Percentiles rank a stretch among this genome's conserved stretches.
Conservation (phyloP, 208 protist species). For the Jaenimonas drosophilae region DNA sequence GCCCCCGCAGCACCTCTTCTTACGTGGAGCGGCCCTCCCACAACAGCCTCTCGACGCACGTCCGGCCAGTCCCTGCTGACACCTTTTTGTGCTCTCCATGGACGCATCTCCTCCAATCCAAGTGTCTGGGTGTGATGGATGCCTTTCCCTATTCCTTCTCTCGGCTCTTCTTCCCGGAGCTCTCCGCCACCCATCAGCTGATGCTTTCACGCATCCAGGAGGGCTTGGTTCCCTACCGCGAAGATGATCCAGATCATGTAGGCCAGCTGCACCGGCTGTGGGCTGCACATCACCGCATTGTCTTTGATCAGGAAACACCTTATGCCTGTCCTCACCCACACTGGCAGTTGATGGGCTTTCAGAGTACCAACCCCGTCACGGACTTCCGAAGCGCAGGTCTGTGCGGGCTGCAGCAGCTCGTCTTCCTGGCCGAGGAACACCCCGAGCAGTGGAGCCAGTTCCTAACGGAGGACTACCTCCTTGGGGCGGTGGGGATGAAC, state of each 20-base stretch:
- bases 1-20: too few species aligned
- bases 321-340: too few species aligned
- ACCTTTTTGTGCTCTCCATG: too few species aligned
- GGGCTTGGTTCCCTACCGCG: slow-evolving; percentile 12
- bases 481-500: slow-evolving; percentile 64
- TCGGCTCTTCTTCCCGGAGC: slow-evolving; percentile 10
- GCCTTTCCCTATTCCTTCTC: slow-evolving; percentile 12
- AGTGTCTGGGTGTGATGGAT: slow-evolving; percentile 22
- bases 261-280: slow-evolving; percentile 35
- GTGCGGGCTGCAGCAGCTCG: slow-evolving; percentile 56
- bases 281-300: slow-evolving; percentile 24
- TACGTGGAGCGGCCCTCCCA: too few species aligned
- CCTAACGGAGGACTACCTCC: slow-evolving; percentile 27
- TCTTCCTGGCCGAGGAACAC: slow-evolving; percentile 63
- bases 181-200: slow-evolving; percentile 6
- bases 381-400: slow-evolving; percentile 84
- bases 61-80: too few species aligned
- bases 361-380: slow-evolving; percentile 65
- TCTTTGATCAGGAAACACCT: slow-evolving; percentile 8
- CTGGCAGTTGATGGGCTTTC: slow-evolving; percentile 83
- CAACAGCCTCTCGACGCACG: too few species aligned
- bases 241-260: slow-evolving; percentile 11
- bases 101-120: slow-evolving; percentile 3
- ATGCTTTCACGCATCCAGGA: slow-evolving; percentile 18
- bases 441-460: slow-evolving; percentile 27